Base-by-base conservation (phyloP, 2,329 filamentous ascomycete genomes). In the Fusarium praegraminearum region DNA sequence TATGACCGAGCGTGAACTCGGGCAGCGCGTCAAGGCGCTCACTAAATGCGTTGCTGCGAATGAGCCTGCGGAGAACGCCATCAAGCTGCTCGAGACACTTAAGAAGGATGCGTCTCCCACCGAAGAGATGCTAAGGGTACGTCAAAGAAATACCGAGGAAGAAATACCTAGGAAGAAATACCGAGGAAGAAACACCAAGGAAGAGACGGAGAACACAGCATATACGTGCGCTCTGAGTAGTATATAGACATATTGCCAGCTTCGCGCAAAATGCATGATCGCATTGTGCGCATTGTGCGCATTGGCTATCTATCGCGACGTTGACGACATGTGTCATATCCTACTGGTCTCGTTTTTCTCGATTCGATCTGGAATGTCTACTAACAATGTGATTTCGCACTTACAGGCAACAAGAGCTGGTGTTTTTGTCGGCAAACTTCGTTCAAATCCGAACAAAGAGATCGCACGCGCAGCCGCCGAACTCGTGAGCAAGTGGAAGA, bases 401-500 rank as follows among this genome's bases (percentile, higher is more conserved):
- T 18, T 36, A 56, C 65, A 91, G 89, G 86, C 91, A 43, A 98
- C 95, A n/a, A 92, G 91, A 74, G 95, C 97, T 53, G 96, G 96
- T 74, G 91, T 97, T 71, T 89, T 91, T 52, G 92, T 98, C 68
- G 95, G 94, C 79, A 95, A 94, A 78, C 88, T 91, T 52, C 86
- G 89, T 56, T 81, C 91, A 65, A 94, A 97, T 79, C 80, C 89
- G 60, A 91, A 97, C 84, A 94, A 93, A 79, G 89, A 94, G 44
- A 91, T 98, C 73, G 90, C 91, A 47, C 87, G 89, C 53, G 84
- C 93, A 44, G 94, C 96, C 5, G 86, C 87, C 63, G 92, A 94
- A 76, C 91, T 98, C 59, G 94, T 99, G 54, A 87, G 86, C 67
- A 97, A 94, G 80, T 97, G 93, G 93, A 92, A 91, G 83, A 89